Conservation (phyloP, 257 asterid genomes). For the Salvia splendens region DNA sequence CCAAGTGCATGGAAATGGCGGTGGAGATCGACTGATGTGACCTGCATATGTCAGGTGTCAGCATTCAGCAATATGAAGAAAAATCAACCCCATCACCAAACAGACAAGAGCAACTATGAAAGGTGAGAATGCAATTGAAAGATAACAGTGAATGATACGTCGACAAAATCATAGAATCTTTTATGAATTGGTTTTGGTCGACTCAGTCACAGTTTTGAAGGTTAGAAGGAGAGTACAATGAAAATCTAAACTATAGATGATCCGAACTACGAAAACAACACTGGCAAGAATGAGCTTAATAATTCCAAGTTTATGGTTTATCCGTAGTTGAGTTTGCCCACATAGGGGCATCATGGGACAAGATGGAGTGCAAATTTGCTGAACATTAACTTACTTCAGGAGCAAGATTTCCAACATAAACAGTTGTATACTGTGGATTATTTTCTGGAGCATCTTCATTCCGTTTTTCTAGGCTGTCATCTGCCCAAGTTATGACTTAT, state of each 20-base stretch:
- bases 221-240: not conserved
- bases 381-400: conserved; percentile 57
- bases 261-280: not conserved
- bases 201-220: too few species aligned
- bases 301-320: conserved; percentile 15
- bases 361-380: not conserved
- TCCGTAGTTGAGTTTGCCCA: not conserved
- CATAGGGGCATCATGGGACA: not conserved
- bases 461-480: conserved; percentile 60
- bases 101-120: not conserved
- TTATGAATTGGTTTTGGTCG: conserved; percentile 19
- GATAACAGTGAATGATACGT: not conserved
- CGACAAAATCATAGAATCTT: not conserved
- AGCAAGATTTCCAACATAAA: conserved; percentile 87
- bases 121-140: not conserved
- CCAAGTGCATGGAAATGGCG: conserved; percentile 70
- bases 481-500: conserved; percentile 43
- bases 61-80: not conserved
- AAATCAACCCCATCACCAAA: not conserved
- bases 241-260: not conserved
- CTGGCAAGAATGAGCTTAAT: not conserved
- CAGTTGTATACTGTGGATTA: conserved; percentile 76
- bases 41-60: conserved; percentile 42
- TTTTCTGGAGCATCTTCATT: conserved; percentile 80
- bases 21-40: conserved; percentile 75